Evolutionary conservation across 2,329 filamentous ascomycete species (phyloP).

Genomic region (Chaetomiaceae sp.): DNA sequence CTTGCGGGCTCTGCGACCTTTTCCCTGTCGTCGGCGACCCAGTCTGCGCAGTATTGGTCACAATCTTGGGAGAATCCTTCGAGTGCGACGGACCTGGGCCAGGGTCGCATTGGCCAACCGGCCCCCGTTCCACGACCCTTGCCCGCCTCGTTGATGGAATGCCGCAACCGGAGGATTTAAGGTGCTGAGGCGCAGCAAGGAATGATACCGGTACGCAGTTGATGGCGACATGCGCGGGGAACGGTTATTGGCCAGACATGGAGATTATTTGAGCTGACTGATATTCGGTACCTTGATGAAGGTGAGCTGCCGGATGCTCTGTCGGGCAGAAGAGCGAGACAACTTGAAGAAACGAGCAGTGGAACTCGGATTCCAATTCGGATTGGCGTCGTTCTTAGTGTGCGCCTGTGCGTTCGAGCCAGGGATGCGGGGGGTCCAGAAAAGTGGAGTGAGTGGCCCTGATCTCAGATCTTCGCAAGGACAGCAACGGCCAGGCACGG

Average conservation of each 20-base stretch:
- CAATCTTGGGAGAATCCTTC: constrained; percentile 17
- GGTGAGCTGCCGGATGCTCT: too few relatives aligned
- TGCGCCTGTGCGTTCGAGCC: too few relatives aligned
- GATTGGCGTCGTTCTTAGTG: too few relatives aligned
- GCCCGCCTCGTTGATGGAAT: not conserved
- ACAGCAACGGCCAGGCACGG: too few relatives aligned
- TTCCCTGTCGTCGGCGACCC: not conserved
- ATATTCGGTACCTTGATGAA: not conserved
- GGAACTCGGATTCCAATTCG: too few relatives aligned
- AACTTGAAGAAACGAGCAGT: too few relatives aligned
- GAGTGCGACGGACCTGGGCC: not conserved
- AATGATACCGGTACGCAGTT: not conserved
- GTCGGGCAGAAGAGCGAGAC: not conserved
- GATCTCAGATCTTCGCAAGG: not conserved
- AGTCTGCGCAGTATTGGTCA: not conserved
- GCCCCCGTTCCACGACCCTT: not conserved
- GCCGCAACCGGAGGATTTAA: constrained; percentile 23
- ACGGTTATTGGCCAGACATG: not conserved
- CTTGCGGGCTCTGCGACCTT: not conserved
- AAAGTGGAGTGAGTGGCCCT: not conserved
- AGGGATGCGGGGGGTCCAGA: not conserved
- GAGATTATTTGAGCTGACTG: not conserved
- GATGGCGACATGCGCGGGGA: not conserved
- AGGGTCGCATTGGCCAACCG: constrained; percentile 1
- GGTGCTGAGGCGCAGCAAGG: constrained; percentile 25